phyloP scores from a whole-genome alignment of 768 basidiomycete genomes.

The Termitomyces sp. region DNA sequence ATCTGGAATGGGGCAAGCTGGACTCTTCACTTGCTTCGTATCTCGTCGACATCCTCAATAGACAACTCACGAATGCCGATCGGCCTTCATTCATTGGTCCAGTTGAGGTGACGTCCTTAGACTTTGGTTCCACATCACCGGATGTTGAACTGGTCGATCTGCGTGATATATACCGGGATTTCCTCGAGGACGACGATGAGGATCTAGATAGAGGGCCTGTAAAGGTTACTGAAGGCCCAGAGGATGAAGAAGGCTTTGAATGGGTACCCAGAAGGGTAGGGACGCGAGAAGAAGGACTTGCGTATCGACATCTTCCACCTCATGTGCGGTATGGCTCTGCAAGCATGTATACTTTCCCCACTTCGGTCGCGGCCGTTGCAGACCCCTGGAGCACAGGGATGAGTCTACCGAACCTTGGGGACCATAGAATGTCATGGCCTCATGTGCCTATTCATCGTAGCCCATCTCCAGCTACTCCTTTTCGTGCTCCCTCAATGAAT shows the following conservation, averaged over 20 bases:
- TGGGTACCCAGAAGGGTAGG: constrained; percentile 71
- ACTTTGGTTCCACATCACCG: constrained; percentile 80
- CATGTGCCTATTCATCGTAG: constrained; percentile 25
- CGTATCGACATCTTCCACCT: constrained; percentile 67
- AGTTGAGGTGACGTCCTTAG: constrained; percentile 77
- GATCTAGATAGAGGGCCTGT: constrained; percentile 43
- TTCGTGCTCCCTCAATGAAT: constrained; percentile 14
- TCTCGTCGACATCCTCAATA: constrained; percentile 73
- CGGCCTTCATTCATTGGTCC: constrained; percentile 96
- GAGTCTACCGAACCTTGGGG: constrained; percentile 32
- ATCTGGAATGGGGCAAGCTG: constrained; percentile 88
- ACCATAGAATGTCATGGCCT: constrained; percentile 24
- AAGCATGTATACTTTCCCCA: constrained; percentile 55
- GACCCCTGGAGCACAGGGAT: constrained; percentile 38
- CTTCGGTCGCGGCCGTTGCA: constrained; percentile 35
- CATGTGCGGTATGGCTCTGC: constrained; percentile 59
- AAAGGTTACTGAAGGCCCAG: constrained; percentile 44
- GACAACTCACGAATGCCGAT: constrained; percentile 59
- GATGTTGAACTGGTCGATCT: constrained; percentile 89
- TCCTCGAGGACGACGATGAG: constrained; percentile 79
- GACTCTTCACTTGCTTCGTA: constrained; percentile 63
- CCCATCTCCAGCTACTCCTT: constrained; percentile 28
- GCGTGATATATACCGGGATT: constrained; percentile 91
- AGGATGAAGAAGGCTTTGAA: constrained; percentile 75
- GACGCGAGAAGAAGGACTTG: constrained; percentile 48